Evolutionary conservation across 2,329 filamentous ascomycete genomes (phyloP).

Genomic region (Arthroderma uncinatum): DNA sequence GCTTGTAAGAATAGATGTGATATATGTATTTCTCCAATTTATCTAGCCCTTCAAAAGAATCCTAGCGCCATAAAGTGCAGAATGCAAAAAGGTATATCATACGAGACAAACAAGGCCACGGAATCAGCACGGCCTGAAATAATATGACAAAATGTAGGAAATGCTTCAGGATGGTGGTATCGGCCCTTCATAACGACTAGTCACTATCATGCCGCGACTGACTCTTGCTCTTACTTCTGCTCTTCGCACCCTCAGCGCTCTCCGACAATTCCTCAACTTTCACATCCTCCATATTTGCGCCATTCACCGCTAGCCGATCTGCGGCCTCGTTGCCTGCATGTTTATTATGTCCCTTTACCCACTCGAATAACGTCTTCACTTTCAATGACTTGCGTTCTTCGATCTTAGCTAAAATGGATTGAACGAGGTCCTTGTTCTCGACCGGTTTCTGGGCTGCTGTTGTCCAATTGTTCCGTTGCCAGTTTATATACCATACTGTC

Average conservation of each 20-base stretch:
- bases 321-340: constrained; percentile 68
- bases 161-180: neutral
- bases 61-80: neutral
- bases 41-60: neutral
- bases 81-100: neutral
- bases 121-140: neutral
- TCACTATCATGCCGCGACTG: neutral
- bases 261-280: constrained; percentile 7
- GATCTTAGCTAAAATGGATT: constrained; percentile 59
- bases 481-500: constrained; percentile 68
- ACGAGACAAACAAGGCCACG: neutral
- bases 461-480: constrained; percentile 67
- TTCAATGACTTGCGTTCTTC: constrained; percentile 53
- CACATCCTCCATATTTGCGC: constrained; percentile 38
- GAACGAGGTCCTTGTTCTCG: constrained; percentile 76
- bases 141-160: neutral
- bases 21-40: neutral
- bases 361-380: constrained; percentile 60
- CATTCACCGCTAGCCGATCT: constrained; percentile 62
- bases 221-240: neutral
- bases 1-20: neutral
- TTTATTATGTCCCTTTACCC: constrained; percentile 77
- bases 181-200: neutral
- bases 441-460: constrained; percentile 61
- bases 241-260: constrained; percentile 13